Conservation (phyloP, 2,329 filamentous ascomycete genomes). For the Beauveria sp. region DNA sequence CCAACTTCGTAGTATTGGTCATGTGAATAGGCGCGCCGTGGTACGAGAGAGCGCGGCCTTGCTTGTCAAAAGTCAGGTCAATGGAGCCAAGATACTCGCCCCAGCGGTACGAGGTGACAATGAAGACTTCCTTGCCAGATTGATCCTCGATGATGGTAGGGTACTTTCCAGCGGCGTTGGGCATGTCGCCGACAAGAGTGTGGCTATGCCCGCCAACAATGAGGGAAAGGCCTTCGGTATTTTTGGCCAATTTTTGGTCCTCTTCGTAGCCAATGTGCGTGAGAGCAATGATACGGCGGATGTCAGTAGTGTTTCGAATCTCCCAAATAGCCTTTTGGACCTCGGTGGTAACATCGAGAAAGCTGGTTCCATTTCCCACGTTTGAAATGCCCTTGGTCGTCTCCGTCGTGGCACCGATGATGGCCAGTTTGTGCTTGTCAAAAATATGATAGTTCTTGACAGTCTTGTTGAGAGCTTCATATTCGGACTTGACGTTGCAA, state of each 20-base stretch:
- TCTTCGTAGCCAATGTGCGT: constrained; percentile 61
- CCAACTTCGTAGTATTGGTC: constrained; percentile 52
- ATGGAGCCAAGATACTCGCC: constrained; percentile 63
- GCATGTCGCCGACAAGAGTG: constrained; percentile 52
- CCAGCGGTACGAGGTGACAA: constrained; percentile 62
- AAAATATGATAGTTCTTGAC: constrained; percentile 61
- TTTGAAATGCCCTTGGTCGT: constrained; percentile 51
- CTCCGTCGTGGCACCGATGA: constrained; percentile 58
- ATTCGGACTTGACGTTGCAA: constrained; percentile 54
- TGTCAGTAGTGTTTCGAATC: constrained; percentile 52
- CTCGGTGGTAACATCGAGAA: constrained; percentile 48
- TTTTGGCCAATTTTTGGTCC: constrained; percentile 51
- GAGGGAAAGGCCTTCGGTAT: constrained; percentile 56
- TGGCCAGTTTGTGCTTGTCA: constrained; percentile 49
- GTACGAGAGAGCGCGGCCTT: constrained; percentile 55
- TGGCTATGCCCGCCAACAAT: constrained; percentile 58
- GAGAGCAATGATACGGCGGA: constrained; percentile 57
- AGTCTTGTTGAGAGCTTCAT: constrained; percentile 51
- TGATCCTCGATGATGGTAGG: constrained; percentile 55
- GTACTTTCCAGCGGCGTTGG: constrained; percentile 51
- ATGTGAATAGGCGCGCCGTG: constrained; percentile 57
- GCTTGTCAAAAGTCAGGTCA: constrained; percentile 53
- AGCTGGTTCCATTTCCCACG: constrained; percentile 49
- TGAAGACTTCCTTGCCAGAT: constrained; percentile 59
- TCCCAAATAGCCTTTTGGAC: constrained; percentile 55